Base-by-base conservation (phyloP, 495 filamentous ascomycete species). In the Hyaloscypha finlandica region DNA sequence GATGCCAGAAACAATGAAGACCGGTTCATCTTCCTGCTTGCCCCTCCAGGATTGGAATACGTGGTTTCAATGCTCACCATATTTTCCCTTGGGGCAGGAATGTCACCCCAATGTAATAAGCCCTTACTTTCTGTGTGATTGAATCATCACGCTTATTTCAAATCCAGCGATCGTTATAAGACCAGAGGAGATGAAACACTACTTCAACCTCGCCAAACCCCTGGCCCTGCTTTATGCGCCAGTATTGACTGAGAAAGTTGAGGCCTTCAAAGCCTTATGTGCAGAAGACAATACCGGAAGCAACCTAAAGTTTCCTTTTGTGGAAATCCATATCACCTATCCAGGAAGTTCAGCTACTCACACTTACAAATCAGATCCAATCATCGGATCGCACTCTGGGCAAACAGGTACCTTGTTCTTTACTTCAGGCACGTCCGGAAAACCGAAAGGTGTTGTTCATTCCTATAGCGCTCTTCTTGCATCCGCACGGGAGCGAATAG, bases 31-130 rank as follows among this genome's bases (percentile, higher is more conserved):
- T 64, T 64, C 31, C 20, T 68, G 42, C 3, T 68, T 58, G 66
- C 53, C 4, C 60, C 66, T 59, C 66, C 66, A 59, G 66, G 66
- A 35, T 68, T 14, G n/a, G 66, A 68, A 59, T 68, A 68, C 52
- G 61, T 64, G 39, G 66, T 68, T 0, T 63, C 60, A 4, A 64
- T 68, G 60, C 66, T 68, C 66, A 68, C 60, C 4, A 68, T 68
- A 31, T 64, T 68, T 16, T 63, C 66, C 20, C 53, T 68, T 25
- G 66, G 66, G 1, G 66, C 66, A 39, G 66, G 16, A 22, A 55
- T 68, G 9, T 62, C 65, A 22, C 31, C 65, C 30, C 65, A 67
- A 33, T 67, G 65, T 67, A 62, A 67, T 51, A 11, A 37, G 20
- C 25, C 25, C 25, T 33, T 48, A 25, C 51, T 32, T 20, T n/a